phyloP scores from a whole-genome alignment of 106 monocot genomes.

The Dactylorhiza incarnata region DNA sequence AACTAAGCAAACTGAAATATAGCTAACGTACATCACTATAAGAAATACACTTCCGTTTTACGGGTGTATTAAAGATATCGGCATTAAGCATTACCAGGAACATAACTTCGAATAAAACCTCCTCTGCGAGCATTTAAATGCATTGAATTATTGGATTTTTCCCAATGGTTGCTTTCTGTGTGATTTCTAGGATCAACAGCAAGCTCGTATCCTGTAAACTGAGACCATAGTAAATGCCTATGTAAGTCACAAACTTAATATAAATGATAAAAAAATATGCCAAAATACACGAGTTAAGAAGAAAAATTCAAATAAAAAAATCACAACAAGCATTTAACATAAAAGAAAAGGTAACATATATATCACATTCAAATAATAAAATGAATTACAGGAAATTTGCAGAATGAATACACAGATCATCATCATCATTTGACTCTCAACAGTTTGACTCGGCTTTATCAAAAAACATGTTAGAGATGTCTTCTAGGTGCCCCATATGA shows the following conservation, averaged over 20 bases:
- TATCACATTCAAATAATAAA: not conserved
- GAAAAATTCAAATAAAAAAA: not conserved
- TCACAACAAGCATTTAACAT: not conserved
- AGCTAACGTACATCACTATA: not conserved
- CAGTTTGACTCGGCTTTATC: not conserved
- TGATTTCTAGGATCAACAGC: slow-evolving; percentile 20
- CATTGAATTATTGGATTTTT: slow-evolving; percentile 27
- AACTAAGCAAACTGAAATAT: not conserved
- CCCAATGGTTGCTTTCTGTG: slow-evolving; percentile 17
- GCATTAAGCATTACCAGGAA: slow-evolving; percentile 30
- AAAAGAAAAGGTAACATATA: not conserved
- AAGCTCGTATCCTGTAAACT: slow-evolving; percentile 36
- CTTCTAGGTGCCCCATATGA: not conserved
- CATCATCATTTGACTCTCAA: not conserved
- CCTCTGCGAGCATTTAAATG: slow-evolving; percentile 30
- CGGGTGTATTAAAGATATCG: not conserved
- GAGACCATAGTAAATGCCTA: slow-evolving; percentile 13
- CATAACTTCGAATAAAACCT: slow-evolving; percentile 18
- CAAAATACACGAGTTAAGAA: not conserved
- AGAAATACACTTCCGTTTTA: not conserved
- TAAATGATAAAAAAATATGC: not conserved
- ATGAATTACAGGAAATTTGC: not conserved
- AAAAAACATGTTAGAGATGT: not conserved
- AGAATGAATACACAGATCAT: not conserved
- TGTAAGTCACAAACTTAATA: slow-evolving; percentile 3